Conservation (phyloP, 352 stramenopile genomes). For the Phytophthora cactorum region DNA sequence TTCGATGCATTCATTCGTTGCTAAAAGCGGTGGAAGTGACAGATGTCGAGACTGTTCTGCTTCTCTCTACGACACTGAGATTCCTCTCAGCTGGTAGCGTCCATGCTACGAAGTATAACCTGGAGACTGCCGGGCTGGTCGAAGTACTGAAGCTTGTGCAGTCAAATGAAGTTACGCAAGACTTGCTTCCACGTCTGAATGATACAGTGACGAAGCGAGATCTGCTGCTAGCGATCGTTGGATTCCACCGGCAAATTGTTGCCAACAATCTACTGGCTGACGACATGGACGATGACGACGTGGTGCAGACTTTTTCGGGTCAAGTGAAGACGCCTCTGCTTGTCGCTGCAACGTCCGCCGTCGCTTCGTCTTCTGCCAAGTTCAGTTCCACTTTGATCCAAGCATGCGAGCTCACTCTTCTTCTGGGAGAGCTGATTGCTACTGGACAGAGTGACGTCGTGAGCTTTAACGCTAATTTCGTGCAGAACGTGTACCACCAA, state of each 20-base stretch:
- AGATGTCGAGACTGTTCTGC: slow-evolving; percentile 19
- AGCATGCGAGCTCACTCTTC: slow-evolving; percentile 38
- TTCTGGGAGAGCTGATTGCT: slow-evolving; percentile 36
- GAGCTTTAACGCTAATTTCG: slow-evolving; percentile 28
- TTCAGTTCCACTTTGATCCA: slow-evolving; percentile 36
- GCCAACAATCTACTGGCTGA: slow-evolving; percentile 42
- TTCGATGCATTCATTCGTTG: slow-evolving; percentile 14
- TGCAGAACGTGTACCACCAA: slow-evolving; percentile 45
- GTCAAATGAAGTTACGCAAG: slow-evolving; percentile 11
- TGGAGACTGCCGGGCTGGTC: slow-evolving; percentile 40
- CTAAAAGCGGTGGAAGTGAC: background rate
- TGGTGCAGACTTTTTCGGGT: slow-evolving; percentile 32
- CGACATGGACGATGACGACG: slow-evolving; percentile 64
- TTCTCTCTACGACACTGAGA: slow-evolving; percentile 47
- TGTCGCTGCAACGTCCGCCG: slow-evolving; percentile 20
- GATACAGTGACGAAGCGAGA: slow-evolving; percentile 29
- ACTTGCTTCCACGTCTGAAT: slow-evolving; percentile 19
- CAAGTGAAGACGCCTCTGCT: slow-evolving; percentile 30
- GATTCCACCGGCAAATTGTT: slow-evolving; percentile 43
- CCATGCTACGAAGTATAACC: slow-evolving; percentile 63
- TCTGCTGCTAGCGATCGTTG: slow-evolving; percentile 38
- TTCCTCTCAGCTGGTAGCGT: slow-evolving; percentile 49
- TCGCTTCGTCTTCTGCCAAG: slow-evolving; percentile 17
- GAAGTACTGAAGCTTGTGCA: slow-evolving; percentile 46
- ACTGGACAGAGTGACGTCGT: slow-evolving; percentile 5